Base-by-base conservation (phyloP, 192 early-diverging fungal species). In the Phlyctochytrium bullatum region DNA sequence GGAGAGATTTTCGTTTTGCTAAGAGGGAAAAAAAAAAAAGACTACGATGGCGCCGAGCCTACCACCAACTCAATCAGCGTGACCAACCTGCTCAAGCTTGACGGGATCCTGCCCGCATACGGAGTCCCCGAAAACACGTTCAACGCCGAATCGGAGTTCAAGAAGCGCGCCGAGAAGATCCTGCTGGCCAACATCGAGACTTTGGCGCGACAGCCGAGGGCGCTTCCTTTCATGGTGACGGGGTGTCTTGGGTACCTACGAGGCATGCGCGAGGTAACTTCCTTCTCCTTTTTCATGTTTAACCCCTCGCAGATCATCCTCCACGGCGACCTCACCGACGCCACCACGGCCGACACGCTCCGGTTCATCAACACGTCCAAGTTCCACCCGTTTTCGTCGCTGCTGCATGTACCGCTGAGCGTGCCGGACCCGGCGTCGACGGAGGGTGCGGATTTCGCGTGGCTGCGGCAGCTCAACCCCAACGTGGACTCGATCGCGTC, bases 11-110 rank as follows among this genome's bases (percentile, higher is more conserved):
- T 14, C 2, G 1, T 63, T 47, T 20, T 47, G 6, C 20, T 47
- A 47, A n/a, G n/a, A n/a, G n/a, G n/a, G n/a, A n/a, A n/a, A n/a
- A n/a, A n/a, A n/a, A n/a, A n/a, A 29, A 84, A n/a, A n/a, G 87
- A 87, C 50, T 81, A 84, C 62, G 87, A 88, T 78, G 85, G 85
- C 12, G 85, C 87, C 0, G 87, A 88, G 63, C 87, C 87, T 16
- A 77, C 85, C 10, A 40, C 80, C 3, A 83, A 84, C 36, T 76
- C 83, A 28, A 78, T 88, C 2, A 62, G 84, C 2, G 62, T 82
- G n/a, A 64, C 40, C 10, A 88, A 88, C 61, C 69, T 88, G 23
- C 34, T 86, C 23, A 67, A 82, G 2, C 66, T 88, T 31, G 76
- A 75, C 25, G 73, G 72, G n/a, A 27, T 83, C 16, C 47, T 80